A percentile compares a stretch with the other conserved stretches of the same genome.
These are phyloP conservation scores for Kappamyces sp. DNA, from an alignment of 192 early-diverging fungal genomes.

Conservation along the genomic window DNA sequence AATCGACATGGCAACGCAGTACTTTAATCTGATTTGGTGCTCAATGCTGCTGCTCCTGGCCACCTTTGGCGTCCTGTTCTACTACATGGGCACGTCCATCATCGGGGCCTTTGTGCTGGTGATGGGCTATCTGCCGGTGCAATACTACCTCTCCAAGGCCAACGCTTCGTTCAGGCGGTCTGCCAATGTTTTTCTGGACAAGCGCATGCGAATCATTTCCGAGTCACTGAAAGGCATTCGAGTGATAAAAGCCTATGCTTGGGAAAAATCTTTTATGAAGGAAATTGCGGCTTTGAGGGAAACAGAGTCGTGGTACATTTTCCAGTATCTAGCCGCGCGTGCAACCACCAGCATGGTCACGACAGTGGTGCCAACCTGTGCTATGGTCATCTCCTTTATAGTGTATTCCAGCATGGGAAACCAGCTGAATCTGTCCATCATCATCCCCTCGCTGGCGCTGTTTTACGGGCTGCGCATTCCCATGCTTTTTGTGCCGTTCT, in stretches of 20 bases:
- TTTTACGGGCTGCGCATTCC: conserved; percentile 20
- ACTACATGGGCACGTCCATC: too few species aligned
- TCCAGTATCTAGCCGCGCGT: conserved; percentile 14
- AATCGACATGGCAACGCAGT: too few species aligned
- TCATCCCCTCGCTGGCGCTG: conserved; percentile 9
- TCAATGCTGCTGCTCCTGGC: too few species aligned
- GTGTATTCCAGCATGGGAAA: conserved; percentile 25
- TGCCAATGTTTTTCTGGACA: conserved; percentile 28
- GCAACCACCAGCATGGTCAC: conserved; percentile 11
- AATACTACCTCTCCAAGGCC: not conserved
- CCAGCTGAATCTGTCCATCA: conserved; percentile 3
- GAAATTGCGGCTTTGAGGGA: conserved; percentile 24
- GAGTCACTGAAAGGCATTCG: conserved; percentile 61
- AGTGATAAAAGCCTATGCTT: conserved; percentile 67
- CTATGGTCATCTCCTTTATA: conserved; percentile 34
- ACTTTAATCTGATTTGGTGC: too few species aligned
- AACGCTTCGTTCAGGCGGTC: not conserved
- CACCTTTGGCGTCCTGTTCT: too few species aligned
- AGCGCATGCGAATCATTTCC: conserved; percentile 63
- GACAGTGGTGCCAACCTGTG: conserved; percentile 24
- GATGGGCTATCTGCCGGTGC: conserved; percentile 8
- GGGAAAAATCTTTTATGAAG: conserved; percentile 45
- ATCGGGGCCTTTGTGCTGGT: too few species aligned
- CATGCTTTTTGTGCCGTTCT: conserved; percentile 14
- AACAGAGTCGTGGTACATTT: conserved; percentile 27